Conservation (phyloP, 352 stramenopile genomes). For the Phytophthora crassamura region DNA sequence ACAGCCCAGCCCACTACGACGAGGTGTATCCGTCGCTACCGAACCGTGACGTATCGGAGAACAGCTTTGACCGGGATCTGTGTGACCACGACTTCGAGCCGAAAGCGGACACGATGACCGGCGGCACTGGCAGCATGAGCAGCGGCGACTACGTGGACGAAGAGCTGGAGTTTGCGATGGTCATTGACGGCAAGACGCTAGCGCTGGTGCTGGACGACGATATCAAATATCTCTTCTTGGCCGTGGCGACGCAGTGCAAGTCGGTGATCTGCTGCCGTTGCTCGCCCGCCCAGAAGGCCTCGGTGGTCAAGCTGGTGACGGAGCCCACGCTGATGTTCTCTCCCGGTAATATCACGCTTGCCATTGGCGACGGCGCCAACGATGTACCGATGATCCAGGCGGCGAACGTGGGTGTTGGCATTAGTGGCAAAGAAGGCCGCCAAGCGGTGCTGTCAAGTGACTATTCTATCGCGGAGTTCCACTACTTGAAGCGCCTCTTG, state of each 20-base stretch:
- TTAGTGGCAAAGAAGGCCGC: constrained; percentile 87
- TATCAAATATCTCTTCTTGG: constrained; percentile 91
- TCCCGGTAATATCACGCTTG: constrained; percentile 86
- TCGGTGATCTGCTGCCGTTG: constrained; percentile 91
- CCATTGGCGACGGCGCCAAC: constrained; percentile 87
- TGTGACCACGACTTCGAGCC: constrained; percentile 78
- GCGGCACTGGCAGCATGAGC: constrained; percentile 37
- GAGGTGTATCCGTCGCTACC: constrained; percentile 72
- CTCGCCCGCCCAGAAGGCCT: constrained; percentile 85
- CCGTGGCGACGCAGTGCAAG: constrained; percentile 89
- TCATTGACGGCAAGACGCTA: constrained; percentile 90
- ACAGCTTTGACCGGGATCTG: constrained; percentile 61
- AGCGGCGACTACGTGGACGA: constrained; percentile 73
- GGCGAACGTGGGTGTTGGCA: constrained; percentile 85
- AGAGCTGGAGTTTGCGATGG: constrained; percentile 89
- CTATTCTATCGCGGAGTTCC: constrained; percentile 87
- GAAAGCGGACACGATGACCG: constrained; percentile 47
- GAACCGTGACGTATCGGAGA: constrained; percentile 62
- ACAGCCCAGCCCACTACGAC: constrained; percentile 60
- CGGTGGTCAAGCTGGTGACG: constrained; percentile 87
- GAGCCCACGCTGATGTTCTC: constrained; percentile 90
- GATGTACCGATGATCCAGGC: constrained; percentile 92
- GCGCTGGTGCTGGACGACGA: constrained; percentile 86
- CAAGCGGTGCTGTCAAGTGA: constrained; percentile 88
- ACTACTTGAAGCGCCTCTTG: constrained; percentile 81